Evolutionary conservation across 31 red algal species (phyloP), one percentile per base, ranked within the genome.

Genomic region (Endocladia muricata): DNA sequence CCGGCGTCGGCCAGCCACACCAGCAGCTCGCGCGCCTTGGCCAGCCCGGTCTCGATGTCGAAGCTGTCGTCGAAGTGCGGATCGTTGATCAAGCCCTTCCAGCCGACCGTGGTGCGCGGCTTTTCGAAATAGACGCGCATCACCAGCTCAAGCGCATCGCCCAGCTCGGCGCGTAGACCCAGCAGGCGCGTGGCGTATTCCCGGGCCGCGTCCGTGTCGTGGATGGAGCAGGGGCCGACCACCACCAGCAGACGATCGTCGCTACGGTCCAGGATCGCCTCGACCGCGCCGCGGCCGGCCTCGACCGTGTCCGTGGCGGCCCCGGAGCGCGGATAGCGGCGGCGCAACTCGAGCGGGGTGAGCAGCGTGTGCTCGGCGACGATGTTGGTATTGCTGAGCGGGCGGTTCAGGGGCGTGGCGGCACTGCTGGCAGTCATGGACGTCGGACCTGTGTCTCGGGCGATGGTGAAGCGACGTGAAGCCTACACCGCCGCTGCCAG

Each of bases 91-190:
- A 52, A n/a, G 11, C 47, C 47, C n/a, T 52, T 52, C 47, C 47
- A 52, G 47, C 47, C 47, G n/a, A 52, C 13, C 13, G 47, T 52
- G 11, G 47, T 52, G 11, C 47, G 11, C n/a, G 47, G 47, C 47
- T 52, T 52, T 52, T 52, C 47, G n/a, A 52, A 52, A 52, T 52
- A 52, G 47, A 52, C 47, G 47, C 47, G 47, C 47, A 52, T 52
- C 13, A 52, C 47, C 13, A 52, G 47, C 13, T 52, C 13, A n/a
- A 52, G 47, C n/a, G 11, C 13, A n/a, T 52, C 47, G 11, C n/a
- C n/a, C 13, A 52, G 13, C n/a, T 52, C 47, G 11, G 11, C 47
- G 47, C 13, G 13, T 15, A 52, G 47, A 13, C n/a, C 47, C n/a
- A 15, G 11, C n/a, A 52, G 47, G 11, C n/a, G 11, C n/a, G 11